Conservation (phyloP, 768 basidiomycete genomes). For the Royoungia palumana region DNA sequence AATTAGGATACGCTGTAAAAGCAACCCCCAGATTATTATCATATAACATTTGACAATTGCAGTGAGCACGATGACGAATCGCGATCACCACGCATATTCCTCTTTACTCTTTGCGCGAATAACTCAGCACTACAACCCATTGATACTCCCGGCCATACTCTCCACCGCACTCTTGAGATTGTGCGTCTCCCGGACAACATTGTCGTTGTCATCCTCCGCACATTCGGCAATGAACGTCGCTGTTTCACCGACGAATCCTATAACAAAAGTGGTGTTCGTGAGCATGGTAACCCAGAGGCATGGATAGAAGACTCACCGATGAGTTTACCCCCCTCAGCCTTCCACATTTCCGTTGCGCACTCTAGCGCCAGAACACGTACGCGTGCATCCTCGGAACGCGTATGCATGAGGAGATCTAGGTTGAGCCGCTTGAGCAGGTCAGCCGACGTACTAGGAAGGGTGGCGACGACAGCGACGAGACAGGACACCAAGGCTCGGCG, state of each 20-base stretch:
- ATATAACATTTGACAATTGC: no score
- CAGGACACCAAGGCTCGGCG: slow-evolving; percentile 13
- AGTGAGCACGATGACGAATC: no score
- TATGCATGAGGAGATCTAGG: slow-evolving; percentile 81
- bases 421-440: slow-evolving; percentile 76
- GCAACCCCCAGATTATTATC: no score
- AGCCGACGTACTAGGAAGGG: slow-evolving; percentile 18
- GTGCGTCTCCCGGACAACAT: slow-evolving; percentile 68
- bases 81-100: no score
- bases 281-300: background rate
- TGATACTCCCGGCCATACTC: slow-evolving; percentile 60
- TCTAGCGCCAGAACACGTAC: slow-evolving; percentile 69
- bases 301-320: slow-evolving; percentile 41
- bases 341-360: slow-evolving; percentile 75
- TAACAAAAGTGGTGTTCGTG: background rate
- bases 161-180: slow-evolving; percentile 70
- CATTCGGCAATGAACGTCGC: slow-evolving; percentile 85
- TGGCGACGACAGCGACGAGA: slow-evolving; percentile 15
- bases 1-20: no score
- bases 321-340: slow-evolving; percentile 67
- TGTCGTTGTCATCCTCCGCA: slow-evolving; percentile 84
- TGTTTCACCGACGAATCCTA: slow-evolving; percentile 78
- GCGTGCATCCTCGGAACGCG: slow-evolving; percentile 73
- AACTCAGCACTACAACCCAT: slow-evolving; percentile 21
- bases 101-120: no score